Base-by-base conservation (phyloP, 495 filamentous ascomycete genomes). In the Chaetomium cochliodes region DNA sequence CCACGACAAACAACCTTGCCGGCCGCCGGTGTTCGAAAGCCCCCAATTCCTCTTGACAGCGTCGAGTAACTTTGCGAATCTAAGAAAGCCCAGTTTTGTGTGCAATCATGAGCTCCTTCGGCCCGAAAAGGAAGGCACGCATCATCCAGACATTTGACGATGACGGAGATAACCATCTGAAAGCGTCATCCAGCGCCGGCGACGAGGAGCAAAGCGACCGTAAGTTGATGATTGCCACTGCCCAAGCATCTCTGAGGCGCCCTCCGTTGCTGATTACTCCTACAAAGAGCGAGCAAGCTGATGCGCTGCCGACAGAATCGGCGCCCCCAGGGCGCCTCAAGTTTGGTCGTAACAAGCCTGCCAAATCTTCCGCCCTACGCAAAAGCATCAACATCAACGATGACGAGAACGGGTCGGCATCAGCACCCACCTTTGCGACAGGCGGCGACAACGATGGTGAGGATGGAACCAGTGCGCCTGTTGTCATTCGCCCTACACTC, bases 121-220 rank as follows among this genome's bases (percentile, higher is more conserved):
- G 79, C 7, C 83, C 86, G 37, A 87, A 89, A 66, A 85, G 90
- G 58, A 90, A 91, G 67, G 82, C 90, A 26, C 86, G 89, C 62
- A 89, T 90, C 73, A 87, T 96, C 66, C 86, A 86, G 23, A 84
- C 85, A 0, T 83, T 87, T 64, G 88, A 89, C 53, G 85, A 89
- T 13, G 84, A 86, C 22, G 71, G 70, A 51, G 46, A 73, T 63
- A 37, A 62, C n/a, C n/a, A n/a, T 55, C 51, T 39, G 58, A 30
- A 60, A 11, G 46, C 69, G 26, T 61, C 72, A 2, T 49, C 73
- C 50, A 75, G 70, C 20, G 72, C 68, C 25, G 67, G 70, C 58
- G 72, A 72, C 53, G 73, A 76, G 57, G 62, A 66, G 13, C 72
- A 75, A 47, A 76, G 70, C 62, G 71, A 72, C 37, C 63, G 76